These are phyloP conservation scores for Wickerhamiella infanticola DNA, from an alignment of 1,139 yeast species.

Conservation along the genomic window DNA sequence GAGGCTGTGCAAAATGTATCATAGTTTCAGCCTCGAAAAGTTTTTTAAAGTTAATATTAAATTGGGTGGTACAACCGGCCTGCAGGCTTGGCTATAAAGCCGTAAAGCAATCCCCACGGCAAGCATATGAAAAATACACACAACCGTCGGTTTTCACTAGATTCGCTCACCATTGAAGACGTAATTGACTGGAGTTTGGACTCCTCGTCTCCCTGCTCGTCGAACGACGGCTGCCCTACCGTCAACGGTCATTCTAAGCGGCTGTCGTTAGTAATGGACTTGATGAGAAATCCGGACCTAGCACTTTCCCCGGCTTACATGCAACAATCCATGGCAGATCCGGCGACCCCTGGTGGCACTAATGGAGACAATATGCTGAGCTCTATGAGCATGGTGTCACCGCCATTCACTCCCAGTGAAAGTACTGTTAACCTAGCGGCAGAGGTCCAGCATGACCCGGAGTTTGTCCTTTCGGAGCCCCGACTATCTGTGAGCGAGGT, in stretches of 20 bases:
- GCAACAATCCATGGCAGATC: not conserved
- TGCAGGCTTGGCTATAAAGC: no score
- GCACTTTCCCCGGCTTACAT: conserved; percentile 1
- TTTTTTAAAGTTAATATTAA: no score
- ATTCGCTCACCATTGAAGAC: no score
- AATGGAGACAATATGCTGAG: conserved; percentile 7
- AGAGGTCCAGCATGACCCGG: not conserved
- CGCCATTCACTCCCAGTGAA: conserved; percentile 21
- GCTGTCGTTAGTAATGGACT: conserved; percentile 1
- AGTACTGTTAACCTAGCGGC: conserved; percentile 9
- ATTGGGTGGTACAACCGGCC: no score
- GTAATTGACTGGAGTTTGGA: no score
- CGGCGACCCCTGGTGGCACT: conserved; percentile 3
- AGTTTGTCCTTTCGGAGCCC: not conserved
- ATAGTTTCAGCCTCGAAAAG: no score
- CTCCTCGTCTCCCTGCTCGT: no score
- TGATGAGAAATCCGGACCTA: not conserved
- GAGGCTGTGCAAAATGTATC: no score
- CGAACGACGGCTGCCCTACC: not conserved
- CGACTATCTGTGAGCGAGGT: not conserved
- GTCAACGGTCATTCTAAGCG: not conserved
- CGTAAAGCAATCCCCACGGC: no score
- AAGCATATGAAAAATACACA: no score
- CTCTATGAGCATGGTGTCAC: conserved; percentile 23
- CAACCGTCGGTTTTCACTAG: no score